phyloP scores from a whole-genome alignment of 2,329 filamentous ascomycete species.

The Westerdykella ornata region DNA sequence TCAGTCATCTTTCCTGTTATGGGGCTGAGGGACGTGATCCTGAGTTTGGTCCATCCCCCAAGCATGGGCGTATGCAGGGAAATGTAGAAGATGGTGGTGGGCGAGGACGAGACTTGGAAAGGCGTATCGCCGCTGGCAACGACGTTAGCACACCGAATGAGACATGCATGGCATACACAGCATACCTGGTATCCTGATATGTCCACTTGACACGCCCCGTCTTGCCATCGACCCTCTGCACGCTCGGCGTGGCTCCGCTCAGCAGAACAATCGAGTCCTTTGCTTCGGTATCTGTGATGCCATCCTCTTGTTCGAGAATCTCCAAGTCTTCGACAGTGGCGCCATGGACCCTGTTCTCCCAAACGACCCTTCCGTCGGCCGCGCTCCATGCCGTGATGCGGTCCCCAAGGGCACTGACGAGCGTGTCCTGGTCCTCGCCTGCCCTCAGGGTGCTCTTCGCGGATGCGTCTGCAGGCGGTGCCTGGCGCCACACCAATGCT shows the following conservation, averaged over 20 bases:
- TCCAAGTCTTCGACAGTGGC: constrained; percentile 62
- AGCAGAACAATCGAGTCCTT: constrained; percentile 69
- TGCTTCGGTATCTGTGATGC: constrained; percentile 37
- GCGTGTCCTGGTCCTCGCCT: constrained; percentile 70
- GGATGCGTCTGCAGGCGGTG: constrained; percentile 41
- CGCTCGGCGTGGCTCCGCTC: constrained; percentile 50
- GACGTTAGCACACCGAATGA: constrained; percentile 1
- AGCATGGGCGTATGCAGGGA: constrained; percentile 61
- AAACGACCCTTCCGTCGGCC: constrained; percentile 68
- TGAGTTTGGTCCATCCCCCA: constrained; percentile 63
- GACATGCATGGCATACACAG: background rate
- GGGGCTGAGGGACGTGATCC: constrained; percentile 66
- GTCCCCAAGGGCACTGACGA: constrained; percentile 65
- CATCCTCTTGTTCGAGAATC: constrained; percentile 64
- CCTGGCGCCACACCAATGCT: constrained; percentile 77
- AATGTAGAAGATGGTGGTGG: constrained; percentile 65
- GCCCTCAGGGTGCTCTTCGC: constrained; percentile 53
- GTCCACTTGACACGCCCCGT: constrained; percentile 75
- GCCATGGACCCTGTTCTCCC: constrained; percentile 58
- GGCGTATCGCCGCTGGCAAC: constrained; percentile 57
- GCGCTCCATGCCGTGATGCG: constrained; percentile 78
- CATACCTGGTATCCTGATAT: constrained; percentile 55
- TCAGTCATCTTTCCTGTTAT: constrained; percentile 65
- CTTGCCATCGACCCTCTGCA: constrained; percentile 66
- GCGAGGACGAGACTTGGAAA: constrained; percentile 67